Base-by-base conservation (phyloP, 2,329 filamentous ascomycete species). In the Tolypocladium capitatum region DNA sequence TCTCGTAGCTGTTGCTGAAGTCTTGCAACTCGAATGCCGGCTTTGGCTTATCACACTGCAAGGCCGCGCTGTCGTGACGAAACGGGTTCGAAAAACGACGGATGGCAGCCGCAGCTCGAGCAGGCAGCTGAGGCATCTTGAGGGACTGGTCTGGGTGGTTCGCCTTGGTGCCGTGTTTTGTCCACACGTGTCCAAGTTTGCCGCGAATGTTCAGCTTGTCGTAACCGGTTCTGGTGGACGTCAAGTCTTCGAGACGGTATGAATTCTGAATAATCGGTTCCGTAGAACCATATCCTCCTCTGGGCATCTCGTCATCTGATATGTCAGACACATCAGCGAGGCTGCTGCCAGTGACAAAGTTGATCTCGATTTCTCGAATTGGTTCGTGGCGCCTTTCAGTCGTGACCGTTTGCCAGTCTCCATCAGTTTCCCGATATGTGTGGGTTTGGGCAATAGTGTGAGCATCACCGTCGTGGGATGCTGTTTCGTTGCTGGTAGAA, bases 311-410 rank as follows among this genome's bases (percentile, higher is more conserved):
- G 34, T 57, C 52, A 13, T 59, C 52, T 31, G 52, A 50, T 16
- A 48, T 51, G 40, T 73, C 70, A 1, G 71, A 72, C 7, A 67
- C 62, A 49, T 73, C 64, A 2, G 71, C 71, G 21, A 74, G 52
- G 48, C 71, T 74, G 52, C 66, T 71, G 10, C 70, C 68, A 14
- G 60, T 60, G 43, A 51, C 53, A 49, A 58, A 45, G 30, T 53
- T 53, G 47, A 56, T 47, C 21, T 59, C 56, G 35, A 54, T 51
- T 38, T 56, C 52, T 34, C 53, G 51, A 46, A 54, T 47, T 10
- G 52, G 48, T 20, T 55, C 49, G 46, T 57, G 49, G 10, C 51
- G 49, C 21, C 56, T 53, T 13, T 64, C 65, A 2, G 60, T 66
- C 0, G 59, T 63, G 9, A 62, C 58, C 6, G 61, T 70, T 53